phyloP scores from a whole-genome alignment of 164 flowering plant species.

The Cinnamomum micranthum region DNA sequence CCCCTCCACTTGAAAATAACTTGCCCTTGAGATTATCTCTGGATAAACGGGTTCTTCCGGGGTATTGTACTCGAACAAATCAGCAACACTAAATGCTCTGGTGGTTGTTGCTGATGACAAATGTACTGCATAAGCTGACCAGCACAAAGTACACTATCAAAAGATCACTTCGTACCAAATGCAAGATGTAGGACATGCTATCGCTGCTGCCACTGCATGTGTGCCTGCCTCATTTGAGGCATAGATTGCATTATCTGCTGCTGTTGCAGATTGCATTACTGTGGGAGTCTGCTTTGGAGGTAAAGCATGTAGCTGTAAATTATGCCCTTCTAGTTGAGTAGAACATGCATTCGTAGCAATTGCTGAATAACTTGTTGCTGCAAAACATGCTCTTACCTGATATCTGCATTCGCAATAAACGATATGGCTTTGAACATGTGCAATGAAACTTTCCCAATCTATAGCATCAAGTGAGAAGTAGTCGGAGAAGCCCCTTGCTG shows the following conservation, averaged over 20 bases:
- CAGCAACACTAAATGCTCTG: constrained; percentile 26
- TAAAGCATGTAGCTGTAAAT: constrained; percentile 69
- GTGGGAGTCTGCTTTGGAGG: constrained; percentile 70
- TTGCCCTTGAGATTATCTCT: too few relatives aligned
- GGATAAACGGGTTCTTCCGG: too few relatives aligned
- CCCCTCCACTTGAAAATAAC: too few relatives aligned
- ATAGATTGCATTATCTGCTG: constrained; percentile 65
- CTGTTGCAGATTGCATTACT: constrained; percentile 57
- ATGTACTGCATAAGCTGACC: constrained; percentile 91
- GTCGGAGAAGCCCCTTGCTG: too few relatives aligned
- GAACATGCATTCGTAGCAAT: constrained; percentile 68
- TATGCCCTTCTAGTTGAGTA: constrained; percentile 59
- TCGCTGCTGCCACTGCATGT: constrained; percentile 48
- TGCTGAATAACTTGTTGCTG: constrained; percentile 84
- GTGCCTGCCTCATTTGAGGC: constrained; percentile 63
- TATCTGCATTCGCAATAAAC: constrained; percentile 60
- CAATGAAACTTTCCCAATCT: constrained; percentile 36
- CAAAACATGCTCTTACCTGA: constrained; percentile 71
- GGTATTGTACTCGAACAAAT: too few relatives aligned
- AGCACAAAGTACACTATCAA: constrained; percentile 81
- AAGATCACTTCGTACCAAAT: constrained; percentile 53
- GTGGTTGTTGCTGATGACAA: constrained; percentile 86
- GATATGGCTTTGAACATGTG: constrained; percentile 61
- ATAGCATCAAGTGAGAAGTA: constrained; percentile 49
- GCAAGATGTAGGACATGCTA: constrained; percentile 51